Conservation (phyloP, 2,329 filamentous ascomycete genomes). For the Pyrenochaeta sp. region DNA sequence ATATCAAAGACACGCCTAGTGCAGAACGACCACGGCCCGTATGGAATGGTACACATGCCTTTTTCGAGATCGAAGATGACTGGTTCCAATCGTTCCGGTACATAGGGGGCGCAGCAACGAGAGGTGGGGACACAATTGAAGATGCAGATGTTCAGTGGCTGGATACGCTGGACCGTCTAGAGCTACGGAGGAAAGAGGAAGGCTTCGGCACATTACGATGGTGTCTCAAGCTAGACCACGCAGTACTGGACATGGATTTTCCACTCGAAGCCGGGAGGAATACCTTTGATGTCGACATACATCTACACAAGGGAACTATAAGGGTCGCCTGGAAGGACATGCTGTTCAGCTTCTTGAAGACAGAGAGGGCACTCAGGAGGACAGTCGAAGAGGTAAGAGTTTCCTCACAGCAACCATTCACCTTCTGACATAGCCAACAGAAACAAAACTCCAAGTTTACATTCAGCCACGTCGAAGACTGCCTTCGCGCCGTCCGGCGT, state of each 20-base stretch:
- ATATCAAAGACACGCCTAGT: no score
- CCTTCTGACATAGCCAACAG: constrained; percentile 2
- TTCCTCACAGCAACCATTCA: background rate
- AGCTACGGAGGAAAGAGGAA: constrained; percentile 13
- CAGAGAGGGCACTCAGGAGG: constrained; percentile 26
- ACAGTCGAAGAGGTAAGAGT: constrained; percentile 28
- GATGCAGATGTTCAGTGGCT: constrained; percentile 7
- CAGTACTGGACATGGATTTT: constrained; percentile 35
- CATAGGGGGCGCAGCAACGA: background rate
- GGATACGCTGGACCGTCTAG: constrained; percentile 10
- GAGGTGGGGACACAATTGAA: background rate
- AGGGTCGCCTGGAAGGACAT: constrained; percentile 34
- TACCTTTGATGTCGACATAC: constrained; percentile 16
- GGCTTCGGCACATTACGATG: constrained; percentile 30
- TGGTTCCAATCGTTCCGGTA: constrained; percentile 21
- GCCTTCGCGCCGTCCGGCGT: constrained; percentile 38
- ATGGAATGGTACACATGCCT: constrained; percentile 28
- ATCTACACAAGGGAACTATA: constrained; percentile 9
- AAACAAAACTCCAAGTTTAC: constrained; percentile 25
- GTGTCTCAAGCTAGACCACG: constrained; percentile 36
- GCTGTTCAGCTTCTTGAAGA: constrained; percentile 33
- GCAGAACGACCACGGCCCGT: constrained; percentile 1
- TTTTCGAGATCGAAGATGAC: constrained; percentile 31
- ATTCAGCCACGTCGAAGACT: constrained; percentile 37
- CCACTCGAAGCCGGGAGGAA: constrained; percentile 12